Evolutionary conservation across 176 grass and related monocot genomes (phyloP), one percentile per base, ranked within the genome.

Genomic region (Poa annua): DNA sequence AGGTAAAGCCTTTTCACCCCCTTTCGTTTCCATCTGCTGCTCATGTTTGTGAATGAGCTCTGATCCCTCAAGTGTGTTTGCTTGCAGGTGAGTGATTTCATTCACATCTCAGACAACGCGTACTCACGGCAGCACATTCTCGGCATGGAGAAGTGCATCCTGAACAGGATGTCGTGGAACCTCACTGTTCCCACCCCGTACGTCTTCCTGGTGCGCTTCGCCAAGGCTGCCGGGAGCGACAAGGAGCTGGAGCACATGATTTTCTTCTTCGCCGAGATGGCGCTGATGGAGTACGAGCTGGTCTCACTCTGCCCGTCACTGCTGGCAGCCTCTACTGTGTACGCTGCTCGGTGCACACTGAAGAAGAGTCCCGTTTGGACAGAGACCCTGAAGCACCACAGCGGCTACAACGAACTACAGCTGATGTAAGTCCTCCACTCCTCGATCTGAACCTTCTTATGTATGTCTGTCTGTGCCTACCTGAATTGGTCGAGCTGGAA

Each of bases 121-220:
- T 84, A 75, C 88, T 44, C 17, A 9, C 62, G 76, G 36, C 34
- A 76, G 2, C 64, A 91, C 4, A 77, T 92, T 16, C 82, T 92
- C 0, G 14, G 11, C n/a, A 89, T 91, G 80, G 95, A 98, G 78
- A 98, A 94, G 68, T 24, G 25, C 14, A 98, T 98, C 11, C 48
- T 98, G 60, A 88, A 98, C 61, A 86, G 11, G 33, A 64, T 98
- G 12, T 80, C 90, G n/a, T 95, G 95, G 92, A 92, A 91, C 66
- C 75, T 98, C 7, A 93, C 92, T 4, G 66, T 98, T 6, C 92
- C 90, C 9, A 98, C 95, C 0, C 42, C 44, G 3, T 98, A 95
- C 14, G 80, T 93, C 22, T 98, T 98, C 77, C 84, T 98, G 4
- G 67, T 88, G 11, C 77, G 92, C 8, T 98, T 98, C n/a, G 38